phyloP scores from a whole-genome alignment of 2,329 filamentous ascomycete genomes.

The Botryotinia globosa region DNA sequence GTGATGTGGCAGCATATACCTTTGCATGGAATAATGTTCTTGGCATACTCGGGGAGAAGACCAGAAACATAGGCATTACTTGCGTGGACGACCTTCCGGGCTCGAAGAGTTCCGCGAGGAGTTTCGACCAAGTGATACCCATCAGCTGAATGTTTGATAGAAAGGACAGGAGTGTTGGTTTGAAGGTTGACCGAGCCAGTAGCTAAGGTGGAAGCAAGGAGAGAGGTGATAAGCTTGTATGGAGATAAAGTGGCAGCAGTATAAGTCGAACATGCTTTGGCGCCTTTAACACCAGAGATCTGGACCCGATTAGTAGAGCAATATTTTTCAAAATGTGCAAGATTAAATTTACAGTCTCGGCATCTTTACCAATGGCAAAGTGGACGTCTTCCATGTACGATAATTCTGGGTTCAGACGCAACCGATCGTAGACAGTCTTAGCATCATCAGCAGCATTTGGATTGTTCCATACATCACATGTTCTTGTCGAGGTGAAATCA shows the following conservation, averaged over 20 bases:
- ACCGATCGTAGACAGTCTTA: slow-evolving; percentile 8
- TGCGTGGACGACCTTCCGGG: slow-evolving; percentile 58
- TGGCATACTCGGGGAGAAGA: slow-evolving; percentile 49
- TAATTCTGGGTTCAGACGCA: not conserved
- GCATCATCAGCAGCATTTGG: not conserved
- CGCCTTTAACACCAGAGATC: slow-evolving; percentile 32
- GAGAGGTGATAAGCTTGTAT: slow-evolving; percentile 57
- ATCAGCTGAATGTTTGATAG: slow-evolving; percentile 23
- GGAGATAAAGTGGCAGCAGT: slow-evolving; percentile 47
- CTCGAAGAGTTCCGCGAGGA: slow-evolving; percentile 50
- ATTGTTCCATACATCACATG: slow-evolving; percentile 18
- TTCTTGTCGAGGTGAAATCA: slow-evolving; percentile 41
- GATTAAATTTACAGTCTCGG: not conserved
- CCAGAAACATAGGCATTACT: slow-evolving; percentile 66
- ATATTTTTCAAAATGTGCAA: too few species aligned
- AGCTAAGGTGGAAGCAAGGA: slow-evolving; percentile 48
- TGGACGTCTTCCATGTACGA: slow-evolving; percentile 15
- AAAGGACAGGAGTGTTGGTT: slow-evolving; percentile 48
- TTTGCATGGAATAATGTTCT: slow-evolving; percentile 58
- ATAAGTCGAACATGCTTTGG: slow-evolving; percentile 25
- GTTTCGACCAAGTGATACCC: slow-evolving; percentile 49
- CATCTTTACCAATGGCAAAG: not conserved
- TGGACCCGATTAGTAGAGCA: not conserved
- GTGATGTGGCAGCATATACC: slow-evolving; percentile 44
- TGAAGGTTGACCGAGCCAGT: slow-evolving; percentile 48